phyloP scores from a whole-genome alignment of 1,139 yeast species.

The Candida neerlandica region DNA sequence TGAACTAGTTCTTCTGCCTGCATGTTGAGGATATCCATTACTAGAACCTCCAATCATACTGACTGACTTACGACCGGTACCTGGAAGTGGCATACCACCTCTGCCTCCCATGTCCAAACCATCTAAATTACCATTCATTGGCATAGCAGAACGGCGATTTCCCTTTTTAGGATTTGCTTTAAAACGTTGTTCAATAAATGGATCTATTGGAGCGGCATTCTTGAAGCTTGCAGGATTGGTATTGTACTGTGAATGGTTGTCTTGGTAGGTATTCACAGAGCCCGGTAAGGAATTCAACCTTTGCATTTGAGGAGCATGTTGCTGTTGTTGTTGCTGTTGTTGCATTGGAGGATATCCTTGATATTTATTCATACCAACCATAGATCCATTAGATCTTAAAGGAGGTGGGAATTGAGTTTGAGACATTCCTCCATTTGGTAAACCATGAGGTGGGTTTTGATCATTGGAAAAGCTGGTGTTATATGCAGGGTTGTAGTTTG shows the following conservation, averaged over 20 bases:
- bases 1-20: conserved; percentile 5
- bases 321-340: not conserved
- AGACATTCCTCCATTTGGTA: conserved; percentile 39
- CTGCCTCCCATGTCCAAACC: conserved; percentile 52
- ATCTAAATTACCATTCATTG: conserved; percentile 35
- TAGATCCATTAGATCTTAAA: conserved; percentile 19
- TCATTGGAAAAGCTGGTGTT: conserved; percentile 18
- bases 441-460: conserved; percentile 40
- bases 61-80: conserved; percentile 21
- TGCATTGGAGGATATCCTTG: conserved; percentile 15
- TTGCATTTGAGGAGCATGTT: conserved; percentile 12
- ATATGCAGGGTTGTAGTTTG: conserved; percentile 3
- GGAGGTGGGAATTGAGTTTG: conserved; percentile 31
- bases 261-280: conserved; percentile 1
- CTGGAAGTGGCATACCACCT: conserved; percentile 52
- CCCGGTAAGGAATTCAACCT: conserved; percentile 15
- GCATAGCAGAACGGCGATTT: conserved; percentile 42
- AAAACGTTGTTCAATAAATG: conserved; percentile 29
- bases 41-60: conserved; percentile 11
- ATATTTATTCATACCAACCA: conserved; percentile 14
- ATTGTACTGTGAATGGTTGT: conserved; percentile 8
- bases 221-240: conserved; percentile 14
- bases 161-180: conserved; percentile 30
- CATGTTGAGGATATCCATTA: conserved; percentile 8
- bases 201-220: conserved; percentile 29